Base-by-base conservation (phyloP, 2,329 filamentous ascomycete genomes). In the Pseudocercospora pini-densiflorae region DNA sequence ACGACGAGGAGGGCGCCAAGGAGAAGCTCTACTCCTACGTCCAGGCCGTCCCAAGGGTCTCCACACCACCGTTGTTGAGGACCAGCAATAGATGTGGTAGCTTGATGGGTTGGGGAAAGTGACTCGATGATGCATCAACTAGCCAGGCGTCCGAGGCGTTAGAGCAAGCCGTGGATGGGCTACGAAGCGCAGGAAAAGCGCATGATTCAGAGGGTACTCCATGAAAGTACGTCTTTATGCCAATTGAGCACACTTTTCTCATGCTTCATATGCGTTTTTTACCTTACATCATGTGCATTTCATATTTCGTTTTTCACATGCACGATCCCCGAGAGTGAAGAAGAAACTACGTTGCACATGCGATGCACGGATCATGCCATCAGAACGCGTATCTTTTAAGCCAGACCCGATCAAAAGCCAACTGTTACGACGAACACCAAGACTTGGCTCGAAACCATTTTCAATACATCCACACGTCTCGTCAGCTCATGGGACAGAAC, bases 21-120 rank as follows among this genome's bases (percentile, higher is more conserved):
- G 93, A 99, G 90, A 97, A 96, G 89, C 90, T 99, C 76, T 99
- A 98, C 91, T 95, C 92, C 84, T 97, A 97, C 86, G 95, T 99
- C 77, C 94, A 99, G 90, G 95, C 95, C 78, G 95, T 99, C 90
- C 93, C 84, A 98, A 97, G 92, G 94, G 95, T 84, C 91, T 99
- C 77, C 89, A 92, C 81, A 99, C 95, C 76, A 89, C 91, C 78
- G 88, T 97, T 78, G 94, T 99, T 70, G 88, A 90, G 80, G 87
- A 89, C 76, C 81, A 84, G 74, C 75, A 79, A 58, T 64, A 65
- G 60, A 24, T 43, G 55, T 43, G 23, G 24, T 29, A 58, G 27
- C 63, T 59, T 51, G 51, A 16, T 29, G 24, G 27, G 12, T 27
- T 23, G 57, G 55, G 21, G 19, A 40, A 24, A 58, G n/a, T 33